phyloP scores from a whole-genome alignment of 2,329 filamentous ascomycete genomes.

The Scytalidium sp. region DNA sequence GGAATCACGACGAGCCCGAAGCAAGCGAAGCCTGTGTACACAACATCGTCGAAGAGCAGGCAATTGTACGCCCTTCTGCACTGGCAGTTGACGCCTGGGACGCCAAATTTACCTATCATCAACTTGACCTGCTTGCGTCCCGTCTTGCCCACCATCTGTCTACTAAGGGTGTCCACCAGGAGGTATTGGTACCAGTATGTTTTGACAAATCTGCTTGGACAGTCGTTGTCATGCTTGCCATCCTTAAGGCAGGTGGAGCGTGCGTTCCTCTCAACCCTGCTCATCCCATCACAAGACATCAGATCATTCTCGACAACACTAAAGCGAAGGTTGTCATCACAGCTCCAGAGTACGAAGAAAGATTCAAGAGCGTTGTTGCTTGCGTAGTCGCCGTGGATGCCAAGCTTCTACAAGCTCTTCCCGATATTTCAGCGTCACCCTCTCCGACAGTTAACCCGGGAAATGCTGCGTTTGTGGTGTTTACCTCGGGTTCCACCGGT shows the following conservation, averaged over 20 bases:
- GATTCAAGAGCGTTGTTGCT: not conserved
- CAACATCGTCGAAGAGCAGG: constrained; percentile 7
- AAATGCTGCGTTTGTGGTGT: constrained; percentile 12
- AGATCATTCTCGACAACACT: not conserved
- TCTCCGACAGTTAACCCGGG: constrained; percentile 1
- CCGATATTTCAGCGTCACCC: not conserved
- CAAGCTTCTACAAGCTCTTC: not conserved
- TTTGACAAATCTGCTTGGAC: constrained; percentile 23
- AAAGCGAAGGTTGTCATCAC: not conserved
- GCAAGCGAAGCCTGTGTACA: constrained; percentile 5
- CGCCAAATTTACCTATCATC: constrained; percentile 10
- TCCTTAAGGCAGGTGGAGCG: constrained; percentile 23
- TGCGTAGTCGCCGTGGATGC: not conserved
- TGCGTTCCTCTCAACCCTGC: constrained; percentile 24
- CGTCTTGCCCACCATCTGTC: constrained; percentile 4
- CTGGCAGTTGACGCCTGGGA: constrained; percentile 11
- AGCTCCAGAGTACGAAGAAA: not conserved
- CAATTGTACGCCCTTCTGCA: constrained; percentile 3
- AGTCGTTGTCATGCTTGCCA: constrained; percentile 21
- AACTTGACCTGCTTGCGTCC: constrained; percentile 10
- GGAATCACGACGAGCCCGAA: not conserved
- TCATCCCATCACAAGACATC: constrained; percentile 3
- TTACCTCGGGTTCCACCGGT: constrained; percentile 14
- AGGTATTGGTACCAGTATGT: constrained; percentile 12
- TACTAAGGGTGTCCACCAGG: constrained; percentile 7